Percentiles rank a stretch among this genome's conserved stretches.
Evolutionary conservation across 768 basidiomycete species (phyloP).

Genomic region (Tylopilus balloui): DNA sequence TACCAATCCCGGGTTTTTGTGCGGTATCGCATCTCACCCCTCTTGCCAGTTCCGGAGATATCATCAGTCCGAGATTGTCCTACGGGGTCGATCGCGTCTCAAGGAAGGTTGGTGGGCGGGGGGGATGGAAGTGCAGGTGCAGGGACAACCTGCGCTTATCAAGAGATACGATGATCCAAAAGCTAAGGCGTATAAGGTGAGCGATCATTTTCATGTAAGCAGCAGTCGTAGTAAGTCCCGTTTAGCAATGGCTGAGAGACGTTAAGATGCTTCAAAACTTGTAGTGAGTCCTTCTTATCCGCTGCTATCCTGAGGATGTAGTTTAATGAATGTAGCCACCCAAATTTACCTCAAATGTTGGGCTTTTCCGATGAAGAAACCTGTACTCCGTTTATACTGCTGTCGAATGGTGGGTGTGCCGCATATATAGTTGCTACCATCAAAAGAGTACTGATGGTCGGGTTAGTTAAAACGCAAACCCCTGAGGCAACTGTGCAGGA

Average conservation of each 20-base stretch:
- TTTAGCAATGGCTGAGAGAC: conserved; percentile 46
- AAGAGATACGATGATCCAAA: conserved; percentile 42
- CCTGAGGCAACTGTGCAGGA: conserved; percentile 39
- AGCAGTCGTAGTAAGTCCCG: not conserved
- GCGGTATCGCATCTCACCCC: conserved; percentile 4
- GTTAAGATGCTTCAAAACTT: conserved; percentile 47
- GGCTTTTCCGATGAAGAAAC: conserved; percentile 45
- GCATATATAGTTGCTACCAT: not conserved
- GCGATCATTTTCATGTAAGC: not conserved
- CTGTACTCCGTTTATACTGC: conserved; percentile 47
- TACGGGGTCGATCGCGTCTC: conserved; percentile 35
- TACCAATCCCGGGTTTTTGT: conserved; percentile 9
- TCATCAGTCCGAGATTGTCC: conserved; percentile 44
- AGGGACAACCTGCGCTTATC: conserved; percentile 39
- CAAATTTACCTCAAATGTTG: conserved; percentile 50
- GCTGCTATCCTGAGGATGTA: not conserved
- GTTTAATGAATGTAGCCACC: conserved; percentile 34
- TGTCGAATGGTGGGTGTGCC: conserved; percentile 39
- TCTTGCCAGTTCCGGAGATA: conserved; percentile 42
- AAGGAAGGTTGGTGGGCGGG: conserved; percentile 49
- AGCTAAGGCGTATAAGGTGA: conserved; percentile 32
- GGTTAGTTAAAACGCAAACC: conserved; percentile 40
- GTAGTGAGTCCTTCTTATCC: conserved; percentile 33
- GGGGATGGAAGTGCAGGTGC: conserved; percentile 37
- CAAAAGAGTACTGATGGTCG: not conserved